A percentile compares a stretch with the other conserved stretches of the same genome.
These are phyloP conservation scores for Botrytis deweyae DNA, from an alignment of 2,329 filamentous ascomycete genomes.

Conservation along the genomic window DNA sequence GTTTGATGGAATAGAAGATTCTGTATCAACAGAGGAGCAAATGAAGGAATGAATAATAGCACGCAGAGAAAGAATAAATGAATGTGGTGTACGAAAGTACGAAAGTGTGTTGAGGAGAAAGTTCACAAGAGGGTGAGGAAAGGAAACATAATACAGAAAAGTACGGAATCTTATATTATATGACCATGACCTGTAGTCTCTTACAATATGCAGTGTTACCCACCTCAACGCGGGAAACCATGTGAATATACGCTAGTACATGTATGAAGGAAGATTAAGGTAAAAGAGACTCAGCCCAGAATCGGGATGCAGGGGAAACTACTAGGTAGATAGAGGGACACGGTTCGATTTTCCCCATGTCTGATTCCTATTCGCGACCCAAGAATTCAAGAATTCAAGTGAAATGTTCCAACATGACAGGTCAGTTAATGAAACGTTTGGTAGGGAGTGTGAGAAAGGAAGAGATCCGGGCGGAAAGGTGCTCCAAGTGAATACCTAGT, in stretches of 20 bases:
- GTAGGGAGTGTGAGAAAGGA: neutral
- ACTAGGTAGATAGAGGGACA: neutral
- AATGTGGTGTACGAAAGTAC: conserved; percentile 15
- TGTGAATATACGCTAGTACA: conserved; percentile 4
- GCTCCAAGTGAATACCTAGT: neutral
- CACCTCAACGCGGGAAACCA: conserved; percentile 3
- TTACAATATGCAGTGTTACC: neutral
- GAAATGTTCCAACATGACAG: neutral
- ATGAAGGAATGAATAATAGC: conserved; percentile 30
- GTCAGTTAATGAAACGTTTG: neutral
- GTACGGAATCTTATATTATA: conserved; percentile 15
- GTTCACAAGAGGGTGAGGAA: conserved; percentile 4
- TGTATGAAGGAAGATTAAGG: conserved; percentile 15
- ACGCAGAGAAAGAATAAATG: conserved; percentile 16
- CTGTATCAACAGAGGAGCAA: conserved; percentile 24
- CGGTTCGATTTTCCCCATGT: neutral
- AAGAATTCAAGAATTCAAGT: neutral
- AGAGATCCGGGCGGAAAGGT: conserved; percentile 5
- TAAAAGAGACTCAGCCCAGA: conserved; percentile 10
- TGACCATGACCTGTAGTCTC: conserved; percentile 1
- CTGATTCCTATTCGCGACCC: neutral
- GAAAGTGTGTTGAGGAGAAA: neutral
- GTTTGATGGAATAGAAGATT: conserved; percentile 9
- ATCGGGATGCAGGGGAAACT: conserved; percentile 9
- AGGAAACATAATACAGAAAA: neutral